Evolutionary conservation across 2,329 filamentous ascomycete species (phyloP), one percentile per base, ranked within the genome.

Genomic region (Simplicillium aogashimaense): DNA sequence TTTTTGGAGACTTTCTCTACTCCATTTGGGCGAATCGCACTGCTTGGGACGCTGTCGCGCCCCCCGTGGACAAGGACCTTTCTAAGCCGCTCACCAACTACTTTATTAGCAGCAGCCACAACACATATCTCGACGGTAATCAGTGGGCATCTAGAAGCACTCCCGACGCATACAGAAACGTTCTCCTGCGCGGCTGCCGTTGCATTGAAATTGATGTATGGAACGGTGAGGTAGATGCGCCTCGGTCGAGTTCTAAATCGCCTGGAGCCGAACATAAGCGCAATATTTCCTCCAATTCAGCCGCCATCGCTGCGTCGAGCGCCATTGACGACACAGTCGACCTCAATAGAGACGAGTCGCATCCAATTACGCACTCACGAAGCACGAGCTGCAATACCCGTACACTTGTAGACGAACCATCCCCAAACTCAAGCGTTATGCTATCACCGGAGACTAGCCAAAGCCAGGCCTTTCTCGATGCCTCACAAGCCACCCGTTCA

Each of bases 191-290:
- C 38, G 85, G 86, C 36, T 94, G 89, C 54, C 79, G 89, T 45
- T 95, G 88, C 54, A 87, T 95, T 36, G 89, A 95, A 58, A 92
- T 95, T 41, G 90, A 95, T 54, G 87, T 95, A 3, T 95, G 89
- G 85, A 86, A 95, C 58, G 86, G 87, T 11, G 66, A 74, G 45
- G 58, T 66, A 14, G 59, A 58, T 34, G 54, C 60, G 4, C 58
- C 55, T 5, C 58, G 56, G 5, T 50, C 43, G 31, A 46, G 54
- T 16, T 59, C 63, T 20, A 66, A 59, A 36, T 61, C 64, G 1
- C 58, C 61, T 13, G 61, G 59, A 42, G 52, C 52, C 9, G 60
- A 65, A 7, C 73, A 77, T 47, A 61, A 60, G 41, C 65, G 66
- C 29, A 64, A 65, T 34, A 49, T 70, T 7, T 74, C 72, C 9